Percentiles rank a stretch among this genome's conserved stretches.
These are phyloP conservation scores for Cercospora nicotianae DNA, from an alignment of 2,329 filamentous ascomycete genomes.

Conservation along the genomic window DNA sequence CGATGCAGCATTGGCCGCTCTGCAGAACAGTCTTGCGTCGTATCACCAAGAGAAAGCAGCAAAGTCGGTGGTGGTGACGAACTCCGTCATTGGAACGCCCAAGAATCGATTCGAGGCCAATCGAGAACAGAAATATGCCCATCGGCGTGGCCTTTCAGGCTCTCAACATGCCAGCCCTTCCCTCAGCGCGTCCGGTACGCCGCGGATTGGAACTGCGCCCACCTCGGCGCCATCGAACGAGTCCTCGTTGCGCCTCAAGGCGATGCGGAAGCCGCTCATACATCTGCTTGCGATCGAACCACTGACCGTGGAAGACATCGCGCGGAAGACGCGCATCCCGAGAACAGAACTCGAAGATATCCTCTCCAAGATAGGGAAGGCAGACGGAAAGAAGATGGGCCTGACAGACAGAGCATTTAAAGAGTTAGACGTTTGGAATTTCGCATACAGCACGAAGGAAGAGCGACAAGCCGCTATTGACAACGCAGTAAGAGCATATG, in stretches of 20 bases:
- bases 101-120: slow-evolving; percentile 37
- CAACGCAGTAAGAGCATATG: slow-evolving; percentile 63
- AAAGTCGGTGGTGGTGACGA: slow-evolving; percentile 44
- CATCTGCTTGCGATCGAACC: slow-evolving; percentile 58
- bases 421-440: slow-evolving; percentile 63
- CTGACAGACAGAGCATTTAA: slow-evolving; percentile 61
- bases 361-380: slow-evolving; percentile 54
- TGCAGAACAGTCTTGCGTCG: slow-evolving; percentile 60
- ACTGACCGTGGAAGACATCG: slow-evolving; percentile 50
- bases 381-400: slow-evolving; percentile 53
- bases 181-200: slow-evolving; percentile 40
- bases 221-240: slow-evolving; percentile 45
- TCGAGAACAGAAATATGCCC: slow-evolving; percentile 31
- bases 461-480: slow-evolving; percentile 62
- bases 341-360: slow-evolving; percentile 51
- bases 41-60: slow-evolving; percentile 62
- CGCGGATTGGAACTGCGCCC: slow-evolving; percentile 32
- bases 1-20: slow-evolving; percentile 59
- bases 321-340: slow-evolving; percentile 50
- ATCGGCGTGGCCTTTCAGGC: slow-evolving; percentile 28
- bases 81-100: slow-evolving; percentile 40
- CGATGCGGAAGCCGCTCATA: slow-evolving; percentile 48
- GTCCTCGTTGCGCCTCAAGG: slow-evolving; percentile 39
- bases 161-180: slow-evolving; percentile 44
- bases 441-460: slow-evolving; percentile 56